Conservation (phyloP, 2,329 filamentous ascomycete genomes). For the Talaromyces amestolkiae region DNA sequence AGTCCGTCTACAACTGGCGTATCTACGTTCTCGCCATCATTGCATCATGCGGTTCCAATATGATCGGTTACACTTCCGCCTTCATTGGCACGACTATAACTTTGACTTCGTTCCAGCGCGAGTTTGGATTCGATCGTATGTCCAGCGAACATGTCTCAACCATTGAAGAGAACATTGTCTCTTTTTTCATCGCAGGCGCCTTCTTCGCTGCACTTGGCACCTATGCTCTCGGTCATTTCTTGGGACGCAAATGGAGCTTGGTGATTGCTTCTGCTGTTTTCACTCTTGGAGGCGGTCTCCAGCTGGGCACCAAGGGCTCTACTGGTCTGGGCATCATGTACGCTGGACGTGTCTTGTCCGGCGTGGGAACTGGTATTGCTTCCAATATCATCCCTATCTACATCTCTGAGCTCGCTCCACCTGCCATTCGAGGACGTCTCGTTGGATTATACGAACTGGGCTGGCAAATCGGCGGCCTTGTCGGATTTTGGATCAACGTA, state of each 20-base stretch:
- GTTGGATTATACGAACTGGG: not conserved
- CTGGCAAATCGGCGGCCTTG: not conserved
- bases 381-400: not conserved
- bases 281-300: not conserved
- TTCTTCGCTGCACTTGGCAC: not conserved
- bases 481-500: not conserved
- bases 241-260: not conserved
- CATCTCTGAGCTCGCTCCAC: not conserved
- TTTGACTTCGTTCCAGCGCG: slow-evolving; percentile 62
- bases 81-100: slow-evolving; percentile 77
- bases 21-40: slow-evolving; percentile 55
- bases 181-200: not conserved
- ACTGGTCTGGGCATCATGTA: not conserved
- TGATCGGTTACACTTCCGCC: slow-evolving; percentile 65
- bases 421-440: not conserved
- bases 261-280: not conserved
- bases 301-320: not conserved
- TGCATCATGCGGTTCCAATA: slow-evolving; percentile 57
- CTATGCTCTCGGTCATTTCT: not conserved
- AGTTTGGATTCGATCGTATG: slow-evolving; percentile 11
- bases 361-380: not conserved
- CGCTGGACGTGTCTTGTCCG: not conserved
- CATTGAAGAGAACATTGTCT: not conserved
- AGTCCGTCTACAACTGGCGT: slow-evolving; percentile 59
- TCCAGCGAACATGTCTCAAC: not conserved